Evolutionary conservation across 768 basidiomycete genomes (phyloP).

Genomic region (Strobilomyces echinocephalus): DNA sequence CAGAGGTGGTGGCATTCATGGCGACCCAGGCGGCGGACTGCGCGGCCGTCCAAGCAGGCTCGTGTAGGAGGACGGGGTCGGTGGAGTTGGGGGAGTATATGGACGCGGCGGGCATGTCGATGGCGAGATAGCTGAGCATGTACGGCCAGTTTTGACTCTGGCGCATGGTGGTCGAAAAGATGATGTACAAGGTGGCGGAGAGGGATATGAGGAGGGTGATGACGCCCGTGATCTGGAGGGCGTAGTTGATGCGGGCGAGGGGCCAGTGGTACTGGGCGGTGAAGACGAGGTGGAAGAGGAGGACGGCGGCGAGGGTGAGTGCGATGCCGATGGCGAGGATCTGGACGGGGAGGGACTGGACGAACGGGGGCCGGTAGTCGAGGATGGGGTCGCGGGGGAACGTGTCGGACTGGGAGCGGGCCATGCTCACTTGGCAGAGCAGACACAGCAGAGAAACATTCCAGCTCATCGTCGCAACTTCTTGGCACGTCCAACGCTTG

Average conservation of each 20-base stretch:
- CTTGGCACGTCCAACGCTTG: background rate
- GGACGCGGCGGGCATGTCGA: constrained; percentile 46
- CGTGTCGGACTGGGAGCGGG: background rate
- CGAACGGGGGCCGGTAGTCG: constrained; percentile 70
- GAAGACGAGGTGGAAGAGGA: constrained; percentile 89
- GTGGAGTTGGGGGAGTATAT: constrained; percentile 13
- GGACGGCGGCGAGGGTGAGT: constrained; percentile 75
- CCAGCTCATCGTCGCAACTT: background rate
- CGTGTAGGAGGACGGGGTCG: constrained; percentile 24
- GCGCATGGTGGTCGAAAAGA: constrained; percentile 52
- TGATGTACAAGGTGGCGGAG: constrained; percentile 71
- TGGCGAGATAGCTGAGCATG: constrained; percentile 89
- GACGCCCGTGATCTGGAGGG: constrained; percentile 83
- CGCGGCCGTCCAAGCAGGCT: constrained; percentile 52
- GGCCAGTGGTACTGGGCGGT: constrained; percentile 96
- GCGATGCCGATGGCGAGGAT: constrained; percentile 82
- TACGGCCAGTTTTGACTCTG: constrained; percentile 87
- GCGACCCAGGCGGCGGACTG: constrained; percentile 77
- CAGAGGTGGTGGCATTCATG: constrained; percentile 82
- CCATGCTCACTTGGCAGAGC: constrained; percentile 21
- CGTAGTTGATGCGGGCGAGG: constrained; percentile 87
- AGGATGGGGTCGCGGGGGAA: constrained; percentile 67
- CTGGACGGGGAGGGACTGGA: constrained; percentile 86
- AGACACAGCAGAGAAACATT: constrained; percentile 2
- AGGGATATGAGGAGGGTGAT: constrained; percentile 72